A percentile compares a stretch with the other conserved stretches of the same genome.
These are phyloP conservation scores for Vanrija sp. DNA, from an alignment of 1,284 basidiomycete genomes.

Conservation along the genomic window DNA sequence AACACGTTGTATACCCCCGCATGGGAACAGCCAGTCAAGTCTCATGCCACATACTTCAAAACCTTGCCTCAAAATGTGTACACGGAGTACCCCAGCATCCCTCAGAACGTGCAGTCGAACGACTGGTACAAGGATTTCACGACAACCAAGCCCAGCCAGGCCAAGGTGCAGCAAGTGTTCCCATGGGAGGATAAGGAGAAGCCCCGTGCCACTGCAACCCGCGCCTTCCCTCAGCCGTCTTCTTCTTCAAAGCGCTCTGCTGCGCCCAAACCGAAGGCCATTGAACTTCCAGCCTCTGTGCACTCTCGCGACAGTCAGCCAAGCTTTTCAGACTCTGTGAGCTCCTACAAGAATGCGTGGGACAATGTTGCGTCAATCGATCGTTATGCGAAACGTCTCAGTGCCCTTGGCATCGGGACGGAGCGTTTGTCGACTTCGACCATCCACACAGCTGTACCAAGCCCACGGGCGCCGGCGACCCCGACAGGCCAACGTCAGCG, in stretches of 20 bases:
- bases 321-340: conserved; percentile 52
- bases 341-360: conserved; percentile 74
- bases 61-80: not conserved
- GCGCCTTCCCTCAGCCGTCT: conserved; percentile 70
- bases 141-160: conserved; percentile 60
- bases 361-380: conserved; percentile 73
- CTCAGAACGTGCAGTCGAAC: conserved; percentile 41
- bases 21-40: conserved; percentile 53
- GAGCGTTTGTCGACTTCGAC: not conserved
- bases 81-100: conserved; percentile 37
- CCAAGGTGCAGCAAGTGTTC: conserved; percentile 75
- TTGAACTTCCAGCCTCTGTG: not conserved
- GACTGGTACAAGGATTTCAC: conserved; percentile 52
- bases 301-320: conserved; percentile 2
- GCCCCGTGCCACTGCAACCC: conserved; percentile 57
- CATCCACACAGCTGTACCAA: conserved; percentile 26
- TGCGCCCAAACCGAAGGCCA: conserved; percentile 3
- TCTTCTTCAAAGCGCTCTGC: conserved; percentile 50
- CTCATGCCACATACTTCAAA: conserved; percentile 28
- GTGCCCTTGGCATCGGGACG: conserved; percentile 26
- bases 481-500: not conserved
- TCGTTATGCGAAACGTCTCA: conserved; percentile 65
- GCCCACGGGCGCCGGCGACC: conserved; percentile 11
- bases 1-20: conserved; percentile 50
- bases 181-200: conserved; percentile 78